Percentiles rank a stretch among this genome's conserved stretches.
These are phyloP conservation scores for Sporisorium scitamineum DNA, from an alignment of 1,284 basidiomycete species.

Conservation along the genomic window DNA sequence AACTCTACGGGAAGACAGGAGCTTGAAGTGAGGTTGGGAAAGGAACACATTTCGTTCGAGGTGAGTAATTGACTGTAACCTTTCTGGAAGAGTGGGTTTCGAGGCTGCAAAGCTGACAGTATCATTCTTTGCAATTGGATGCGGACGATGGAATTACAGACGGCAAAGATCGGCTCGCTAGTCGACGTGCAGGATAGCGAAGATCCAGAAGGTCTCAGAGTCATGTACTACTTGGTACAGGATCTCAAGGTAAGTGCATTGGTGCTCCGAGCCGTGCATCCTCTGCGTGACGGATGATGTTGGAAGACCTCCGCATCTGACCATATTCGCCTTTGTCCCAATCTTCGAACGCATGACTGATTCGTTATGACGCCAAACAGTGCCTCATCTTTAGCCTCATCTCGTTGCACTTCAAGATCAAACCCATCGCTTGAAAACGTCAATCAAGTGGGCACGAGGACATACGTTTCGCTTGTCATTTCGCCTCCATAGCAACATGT, in stretches of 20 bases:
- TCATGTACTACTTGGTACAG: slow-evolving; percentile 98
- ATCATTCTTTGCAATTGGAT: background rate
- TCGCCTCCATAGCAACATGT: background rate
- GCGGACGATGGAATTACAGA: slow-evolving; percentile 75
- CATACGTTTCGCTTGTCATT: background rate
- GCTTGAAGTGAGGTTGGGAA: slow-evolving; percentile 91
- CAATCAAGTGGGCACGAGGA: background rate
- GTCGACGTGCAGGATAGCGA: slow-evolving; percentile 97
- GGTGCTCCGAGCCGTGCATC: too few species aligned
- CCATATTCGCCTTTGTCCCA: background rate
- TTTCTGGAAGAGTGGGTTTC: background rate
- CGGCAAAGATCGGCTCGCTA: slow-evolving; percentile 95
- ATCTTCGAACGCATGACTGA: too few species aligned
- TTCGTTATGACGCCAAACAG: slow-evolving; percentile 74
- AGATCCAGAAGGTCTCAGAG: slow-evolving; percentile 96
- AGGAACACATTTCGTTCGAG: slow-evolving; percentile 97
- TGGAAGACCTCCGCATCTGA: background rate
- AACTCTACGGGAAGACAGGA: slow-evolving; percentile 98
- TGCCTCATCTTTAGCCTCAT: slow-evolving; percentile 98
- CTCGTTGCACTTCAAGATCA: slow-evolving; percentile 99
- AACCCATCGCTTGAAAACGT: slow-evolving; percentile 77
- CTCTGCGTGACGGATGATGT: background rate
- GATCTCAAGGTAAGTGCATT: slow-evolving; percentile 84
- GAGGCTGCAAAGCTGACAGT: background rate
- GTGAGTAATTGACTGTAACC: slow-evolving; percentile 72